These are phyloP conservation scores for Tuber melanosporum DNA, from an alignment of 495 filamentous ascomycete species.

Conservation along the genomic window DNA sequence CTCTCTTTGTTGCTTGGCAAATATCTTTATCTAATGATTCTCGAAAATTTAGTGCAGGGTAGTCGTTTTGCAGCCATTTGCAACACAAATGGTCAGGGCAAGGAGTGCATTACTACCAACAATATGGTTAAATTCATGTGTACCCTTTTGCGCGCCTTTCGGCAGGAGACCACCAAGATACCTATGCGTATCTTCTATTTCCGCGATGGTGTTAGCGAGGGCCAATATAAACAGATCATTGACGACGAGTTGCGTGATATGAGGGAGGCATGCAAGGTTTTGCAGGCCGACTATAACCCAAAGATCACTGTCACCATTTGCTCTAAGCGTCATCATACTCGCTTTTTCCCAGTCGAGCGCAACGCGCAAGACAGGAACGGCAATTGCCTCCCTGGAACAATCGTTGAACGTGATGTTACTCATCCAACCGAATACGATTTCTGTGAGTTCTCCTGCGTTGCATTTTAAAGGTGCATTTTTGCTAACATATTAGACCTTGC, in stretches of 20 bases:
- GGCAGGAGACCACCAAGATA: slow-evolving; percentile 47
- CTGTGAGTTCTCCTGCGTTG: slow-evolving; percentile 48
- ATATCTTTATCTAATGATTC: slow-evolving; percentile 9
- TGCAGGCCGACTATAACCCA: slow-evolving; percentile 42
- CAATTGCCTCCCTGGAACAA: slow-evolving; percentile 73
- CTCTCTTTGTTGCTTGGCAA: background rate
- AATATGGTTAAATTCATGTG: slow-evolving; percentile 61
- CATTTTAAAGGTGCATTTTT: background rate
- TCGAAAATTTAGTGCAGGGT: slow-evolving; percentile 44
- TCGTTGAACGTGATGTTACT: slow-evolving; percentile 82
- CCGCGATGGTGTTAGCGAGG: slow-evolving; percentile 87
- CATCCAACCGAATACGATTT: slow-evolving; percentile 87
- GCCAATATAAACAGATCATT: slow-evolving; percentile 70
- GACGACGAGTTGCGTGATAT: slow-evolving; percentile 67
- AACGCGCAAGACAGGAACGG: slow-evolving; percentile 57
- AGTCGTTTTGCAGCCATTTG: slow-evolving; percentile 68
- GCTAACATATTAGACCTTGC: slow-evolving; percentile 45
- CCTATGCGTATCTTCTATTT: slow-evolving; percentile 79
- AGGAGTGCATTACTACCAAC: slow-evolving; percentile 61
- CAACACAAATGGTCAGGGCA: slow-evolving; percentile 68
- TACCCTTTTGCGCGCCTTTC: slow-evolving; percentile 60
- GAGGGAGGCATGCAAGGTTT: slow-evolving; percentile 50
- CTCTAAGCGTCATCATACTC: slow-evolving; percentile 87
- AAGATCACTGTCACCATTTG: slow-evolving; percentile 78
- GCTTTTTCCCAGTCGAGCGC: slow-evolving; percentile 70